Evolutionary conservation across 140 eudicot species (phyloP), one percentile per base, ranked within the genome.

Genomic region (Flaveria floridana): DNA sequence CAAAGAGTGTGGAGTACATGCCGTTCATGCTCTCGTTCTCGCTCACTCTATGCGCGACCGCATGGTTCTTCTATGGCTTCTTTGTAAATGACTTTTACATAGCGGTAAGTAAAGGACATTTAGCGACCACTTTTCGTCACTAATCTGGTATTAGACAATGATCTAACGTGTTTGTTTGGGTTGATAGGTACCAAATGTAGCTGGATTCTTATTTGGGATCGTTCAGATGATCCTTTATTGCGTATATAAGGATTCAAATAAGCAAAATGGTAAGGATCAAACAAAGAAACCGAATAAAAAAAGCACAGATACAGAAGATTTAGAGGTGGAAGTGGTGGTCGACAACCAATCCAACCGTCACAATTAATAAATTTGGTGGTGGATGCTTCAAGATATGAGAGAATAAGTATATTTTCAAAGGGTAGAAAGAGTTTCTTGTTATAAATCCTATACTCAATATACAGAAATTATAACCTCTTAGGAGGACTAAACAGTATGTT

Each of bases 1-100:
- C 96, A 9, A 89, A 87, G 59, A 87, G 96, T 55, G 91, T 90
- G 1, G 95, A 90, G 83, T 90, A 55, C 85, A 87, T 90, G 96
- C 96, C 96, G 15, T 87, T 90, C 80, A 80, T 71, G 73, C 85
- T 90, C 66, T 87, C 96, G 5, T 82, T 85, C 42, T 84, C 69
- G 42, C 91, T 90, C 74, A 87, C 95, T 9, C 67, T 90, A 2
- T 81, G 91, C 63, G 96, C 96, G 47, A 81, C 82, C 4, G 76
- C 86, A 42, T 90, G 96, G 96, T 87, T 87, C 86, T 81, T 90
- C 69, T 90, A 90, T 51, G 96, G 96, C 19, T 83, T 82, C 75
- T 86, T 87, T 67, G 79, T 80, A 12, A 74, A 73, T 8, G 96
- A 90, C 76, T 88, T 44, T 74, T 90, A 68, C 76, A 84, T 90